Base-by-base conservation (phyloP, 2,329 filamentous ascomycete species). In the Fusarium nanum region DNA sequence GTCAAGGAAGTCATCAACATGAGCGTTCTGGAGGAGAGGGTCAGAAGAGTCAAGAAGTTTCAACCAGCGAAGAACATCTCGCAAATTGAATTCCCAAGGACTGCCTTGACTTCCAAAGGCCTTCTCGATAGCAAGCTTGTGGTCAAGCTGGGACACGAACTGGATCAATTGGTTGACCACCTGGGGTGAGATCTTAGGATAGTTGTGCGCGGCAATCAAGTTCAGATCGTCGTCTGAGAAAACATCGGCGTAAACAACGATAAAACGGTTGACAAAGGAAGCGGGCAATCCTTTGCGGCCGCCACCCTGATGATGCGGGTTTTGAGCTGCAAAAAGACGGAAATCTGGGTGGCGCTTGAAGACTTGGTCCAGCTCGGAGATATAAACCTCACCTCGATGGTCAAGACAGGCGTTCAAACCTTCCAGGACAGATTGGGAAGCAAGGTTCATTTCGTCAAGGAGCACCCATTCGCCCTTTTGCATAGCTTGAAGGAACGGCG, bases 261-360 rank as follows among this genome's bases (percentile, higher is more conserved):
- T 96, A 78, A 99, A 99, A 47, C 97, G 92, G 78, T 99, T 98
- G 67, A 99, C 96, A 76, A 99, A 99, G 2, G 96, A 98, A 60
- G 92, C 92, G 2, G 96, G 96, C 37, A 99, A 83, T 41, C 96
- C 96, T 80, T 99, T 99, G 73, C 96, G 89, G 12, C 96, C 96
- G 68, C 96, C 95, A 60, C 96, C 96, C 81, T 99, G 96, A 75
- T 98, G 93, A 80, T 99, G 96, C 11, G 96, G 96, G 77, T 99
- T 99, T 78, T 99, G 96, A 0, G 96, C 94, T 16, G 97, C 96
- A 76, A 99, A 99, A 1, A 99, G 88, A n/a, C 92, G 90, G 80
- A 99, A 99, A 68, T 94, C 85, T 0, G 91, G 90, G 77, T 99
- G 95, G 25, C 93, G 90, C 74, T 92, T 91, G 81, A 99, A 99